These are phyloP conservation scores for Cucurbita pepo DNA, from an alignment of 306 rosid genomes.

Conservation along the genomic window DNA sequence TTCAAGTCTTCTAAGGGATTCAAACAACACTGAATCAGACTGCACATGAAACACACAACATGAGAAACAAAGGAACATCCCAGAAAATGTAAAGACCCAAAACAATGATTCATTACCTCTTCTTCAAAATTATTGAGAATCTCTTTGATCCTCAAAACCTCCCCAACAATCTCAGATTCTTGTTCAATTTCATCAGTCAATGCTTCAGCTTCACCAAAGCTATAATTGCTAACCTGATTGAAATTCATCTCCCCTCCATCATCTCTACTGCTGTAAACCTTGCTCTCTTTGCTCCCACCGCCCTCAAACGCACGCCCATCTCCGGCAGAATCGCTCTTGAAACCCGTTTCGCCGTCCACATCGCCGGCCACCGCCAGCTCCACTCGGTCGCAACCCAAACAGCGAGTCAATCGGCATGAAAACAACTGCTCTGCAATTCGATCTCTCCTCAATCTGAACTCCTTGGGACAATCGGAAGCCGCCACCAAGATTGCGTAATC, in stretches of 20 bases:
- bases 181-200: slow-evolving; percentile 78
- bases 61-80: background rate
- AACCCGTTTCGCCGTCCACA: slow-evolving; percentile 12
- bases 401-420: slow-evolving; percentile 32
- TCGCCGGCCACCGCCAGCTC: slow-evolving; percentile 31
- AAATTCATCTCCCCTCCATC: slow-evolving; percentile 30
- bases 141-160: slow-evolving; percentile 66
- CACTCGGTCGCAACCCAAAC: slow-evolving; percentile 55
- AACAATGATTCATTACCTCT: slow-evolving; percentile 26
- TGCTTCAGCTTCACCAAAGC: slow-evolving; percentile 82
- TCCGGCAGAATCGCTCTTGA: slow-evolving; percentile 25
- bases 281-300: slow-evolving; percentile 82
- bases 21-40: slow-evolving; percentile 62
- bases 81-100: background rate
- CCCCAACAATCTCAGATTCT: slow-evolving; percentile 40
- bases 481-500: slow-evolving; percentile 86
- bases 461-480: slow-evolving; percentile 69
- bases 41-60: slow-evolving; percentile 21
- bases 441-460: slow-evolving; percentile 58
- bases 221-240: slow-evolving; percentile 37
- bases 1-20: slow-evolving; percentile 77
- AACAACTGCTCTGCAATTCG: slow-evolving; percentile 65
- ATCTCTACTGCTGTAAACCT: slow-evolving; percentile 36
- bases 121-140: slow-evolving; percentile 24
- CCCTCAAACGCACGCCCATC: slow-evolving; percentile 30